phyloP scores from a whole-genome alignment of 257 asterid genomes.

The Solanum dulcamara region DNA sequence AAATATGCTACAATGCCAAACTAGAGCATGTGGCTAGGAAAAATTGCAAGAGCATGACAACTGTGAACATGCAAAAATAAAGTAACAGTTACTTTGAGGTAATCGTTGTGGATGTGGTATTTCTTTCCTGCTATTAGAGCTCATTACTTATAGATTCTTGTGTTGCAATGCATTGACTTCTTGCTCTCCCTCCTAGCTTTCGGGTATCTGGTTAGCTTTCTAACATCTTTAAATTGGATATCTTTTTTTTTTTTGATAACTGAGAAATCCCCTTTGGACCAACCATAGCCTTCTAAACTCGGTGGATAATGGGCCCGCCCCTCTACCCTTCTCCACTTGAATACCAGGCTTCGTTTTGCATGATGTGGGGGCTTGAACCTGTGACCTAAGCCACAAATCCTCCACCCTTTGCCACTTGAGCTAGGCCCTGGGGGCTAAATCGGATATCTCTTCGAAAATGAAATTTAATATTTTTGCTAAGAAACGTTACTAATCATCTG shows the following conservation, averaged over 20 bases:
- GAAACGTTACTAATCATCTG: neutral
- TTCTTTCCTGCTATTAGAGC: neutral
- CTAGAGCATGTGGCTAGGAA: neutral
- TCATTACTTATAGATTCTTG: neutral
- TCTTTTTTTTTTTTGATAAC: too few species aligned
- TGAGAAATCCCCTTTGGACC: too few species aligned
- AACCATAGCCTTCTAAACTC: too few species aligned
- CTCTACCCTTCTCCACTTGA: too few species aligned
- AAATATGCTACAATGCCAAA: neutral
- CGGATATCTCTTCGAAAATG: neutral
- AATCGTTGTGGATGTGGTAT: neutral
- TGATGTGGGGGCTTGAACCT: too few species aligned
- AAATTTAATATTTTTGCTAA: neutral
- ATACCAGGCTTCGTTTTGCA: too few species aligned
- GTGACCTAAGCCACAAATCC: too few species aligned
- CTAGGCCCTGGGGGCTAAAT: too few species aligned
- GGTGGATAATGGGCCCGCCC: too few species aligned
- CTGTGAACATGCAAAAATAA: neutral
- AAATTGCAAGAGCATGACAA: neutral
- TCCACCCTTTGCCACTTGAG: too few species aligned
- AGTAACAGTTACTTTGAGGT: neutral
- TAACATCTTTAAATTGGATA: neutral
- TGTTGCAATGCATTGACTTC: neutral
- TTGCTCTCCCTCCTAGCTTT: neutral
- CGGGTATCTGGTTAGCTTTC: neutral